Conservation (phyloP, 768 basidiomycete species). For the Lyophyllum decastes region DNA sequence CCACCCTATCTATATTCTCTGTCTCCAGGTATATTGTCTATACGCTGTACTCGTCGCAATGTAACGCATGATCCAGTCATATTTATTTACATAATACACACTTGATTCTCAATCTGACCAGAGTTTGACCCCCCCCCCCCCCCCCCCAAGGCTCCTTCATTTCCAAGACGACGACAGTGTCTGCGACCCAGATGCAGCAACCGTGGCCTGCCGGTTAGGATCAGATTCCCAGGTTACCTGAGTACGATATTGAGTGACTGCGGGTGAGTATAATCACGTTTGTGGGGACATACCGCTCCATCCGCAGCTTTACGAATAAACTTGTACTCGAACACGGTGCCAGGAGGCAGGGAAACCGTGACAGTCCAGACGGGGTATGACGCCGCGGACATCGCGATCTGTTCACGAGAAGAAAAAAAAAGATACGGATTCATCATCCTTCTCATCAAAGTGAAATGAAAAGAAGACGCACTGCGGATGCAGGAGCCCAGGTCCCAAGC, state of each 20-base stretch:
- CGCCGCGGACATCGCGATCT: conserved; percentile 55
- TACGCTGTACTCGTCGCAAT: too few relatives aligned
- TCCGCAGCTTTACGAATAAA: conserved; percentile 57
- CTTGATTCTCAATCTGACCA: not conserved
- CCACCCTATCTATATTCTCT: too few relatives aligned
- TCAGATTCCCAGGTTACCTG: conserved; percentile 65
- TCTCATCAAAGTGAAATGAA: not conserved
- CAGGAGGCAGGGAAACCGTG: conserved; percentile 49
- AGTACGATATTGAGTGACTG: not conserved
- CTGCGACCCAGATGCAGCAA: conserved; percentile 39
- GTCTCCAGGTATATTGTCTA: too few relatives aligned
- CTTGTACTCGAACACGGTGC: conserved; percentile 57
- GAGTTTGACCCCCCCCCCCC: too few relatives aligned
- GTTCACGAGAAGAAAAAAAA: not conserved
- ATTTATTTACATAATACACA: not conserved
- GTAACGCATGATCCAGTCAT: too few relatives aligned
- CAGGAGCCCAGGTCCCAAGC: conserved; percentile 53
- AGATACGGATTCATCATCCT: not conserved
- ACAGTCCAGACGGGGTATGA: conserved; percentile 57
- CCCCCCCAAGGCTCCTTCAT: conserved; percentile 18
- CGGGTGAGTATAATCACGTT: not conserved
- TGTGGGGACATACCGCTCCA: conserved; percentile 43
- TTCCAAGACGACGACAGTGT: conserved; percentile 46
- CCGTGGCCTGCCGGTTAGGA: conserved; percentile 53
- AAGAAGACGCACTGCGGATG: conserved; percentile 42